phyloP scores from a whole-genome alignment of 108 stramenopile genomes.

The Parietichytrium sp. region DNA sequence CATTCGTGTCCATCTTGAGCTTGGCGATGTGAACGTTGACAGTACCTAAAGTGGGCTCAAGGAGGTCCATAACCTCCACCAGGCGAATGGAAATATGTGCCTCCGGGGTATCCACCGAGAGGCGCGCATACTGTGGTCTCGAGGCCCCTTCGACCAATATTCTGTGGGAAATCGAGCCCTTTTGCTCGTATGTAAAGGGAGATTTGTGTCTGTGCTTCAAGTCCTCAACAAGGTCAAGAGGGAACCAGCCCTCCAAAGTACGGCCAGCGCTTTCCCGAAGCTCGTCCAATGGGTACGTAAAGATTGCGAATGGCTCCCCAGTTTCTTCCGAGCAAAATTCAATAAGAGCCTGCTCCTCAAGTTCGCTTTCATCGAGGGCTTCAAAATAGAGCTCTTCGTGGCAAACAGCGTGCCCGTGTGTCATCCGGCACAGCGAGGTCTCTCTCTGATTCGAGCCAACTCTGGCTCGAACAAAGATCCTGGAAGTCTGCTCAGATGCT shows the following conservation, averaged over 20 bases:
- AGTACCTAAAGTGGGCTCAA: background rate
- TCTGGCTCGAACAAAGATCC: background rate
- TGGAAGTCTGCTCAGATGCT: background rate
- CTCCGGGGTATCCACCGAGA: background rate
- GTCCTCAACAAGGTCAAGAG: background rate
- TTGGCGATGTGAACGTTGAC: background rate
- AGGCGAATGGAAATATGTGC: background rate
- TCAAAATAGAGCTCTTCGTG: conserved; percentile 29
- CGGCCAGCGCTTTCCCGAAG: background rate
- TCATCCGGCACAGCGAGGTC: background rate
- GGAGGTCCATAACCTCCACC: background rate
- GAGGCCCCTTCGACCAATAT: background rate
- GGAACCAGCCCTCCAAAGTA: conserved; percentile 13
- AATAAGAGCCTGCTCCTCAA: background rate
- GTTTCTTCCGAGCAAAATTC: background rate
- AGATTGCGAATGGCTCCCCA: conserved; percentile 15
- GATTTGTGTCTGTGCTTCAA: background rate
- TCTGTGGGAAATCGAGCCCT: background rate
- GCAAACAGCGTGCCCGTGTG: background rate
- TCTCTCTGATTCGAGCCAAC: conserved; percentile 6
- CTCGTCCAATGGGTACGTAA: conserved; percentile 1
- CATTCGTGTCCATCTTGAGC: conserved; percentile 37
- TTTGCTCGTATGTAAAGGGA: background rate
- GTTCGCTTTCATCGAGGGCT: background rate
- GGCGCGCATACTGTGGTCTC: conserved; percentile 24